phyloP scores from a whole-genome alignment of 371 early-diverging fungal genomes.

The Mucor plumbeus region DNA sequence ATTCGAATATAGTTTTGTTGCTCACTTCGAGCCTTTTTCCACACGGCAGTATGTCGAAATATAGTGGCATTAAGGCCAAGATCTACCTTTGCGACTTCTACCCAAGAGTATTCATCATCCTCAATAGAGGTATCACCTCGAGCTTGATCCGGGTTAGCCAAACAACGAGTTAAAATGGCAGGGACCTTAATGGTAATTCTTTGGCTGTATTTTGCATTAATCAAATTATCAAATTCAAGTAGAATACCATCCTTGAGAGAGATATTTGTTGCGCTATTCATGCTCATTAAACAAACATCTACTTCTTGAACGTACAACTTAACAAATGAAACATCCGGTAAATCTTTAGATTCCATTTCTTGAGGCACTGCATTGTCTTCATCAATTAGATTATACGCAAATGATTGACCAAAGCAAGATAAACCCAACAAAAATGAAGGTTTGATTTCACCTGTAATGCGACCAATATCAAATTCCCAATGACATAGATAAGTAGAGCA shows the following conservation, averaged over 20 bases:
- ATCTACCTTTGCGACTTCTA: conserved; percentile 72
- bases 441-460: conserved; percentile 73
- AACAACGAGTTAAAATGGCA: conserved; percentile 54
- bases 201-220: conserved; percentile 65
- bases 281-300: conserved; percentile 71
- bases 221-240: conserved; percentile 70
- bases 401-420: conserved; percentile 62
- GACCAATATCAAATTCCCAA: conserved; percentile 74
- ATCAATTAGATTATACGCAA: conserved; percentile 73
- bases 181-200: conserved; percentile 70
- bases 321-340: conserved; percentile 74
- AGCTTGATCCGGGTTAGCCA: conserved; percentile 56
- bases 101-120: conserved; percentile 61
- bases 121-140: background rate
- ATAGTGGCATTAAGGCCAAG: conserved; percentile 67
- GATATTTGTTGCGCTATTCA: conserved; percentile 62
- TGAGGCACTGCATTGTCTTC: conserved; percentile 73
- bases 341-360: conserved; percentile 47
- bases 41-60: conserved; percentile 63
- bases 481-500: conserved; percentile 74
- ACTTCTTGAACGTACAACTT: conserved; percentile 62
- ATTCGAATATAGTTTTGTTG: conserved; percentile 69
- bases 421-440: conserved; percentile 68
- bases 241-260: conserved; percentile 61
- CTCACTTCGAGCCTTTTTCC: conserved; percentile 55